Base-by-base conservation (phyloP, 23 red algal species). In the Gracilaria vermiculophylla region DNA sequence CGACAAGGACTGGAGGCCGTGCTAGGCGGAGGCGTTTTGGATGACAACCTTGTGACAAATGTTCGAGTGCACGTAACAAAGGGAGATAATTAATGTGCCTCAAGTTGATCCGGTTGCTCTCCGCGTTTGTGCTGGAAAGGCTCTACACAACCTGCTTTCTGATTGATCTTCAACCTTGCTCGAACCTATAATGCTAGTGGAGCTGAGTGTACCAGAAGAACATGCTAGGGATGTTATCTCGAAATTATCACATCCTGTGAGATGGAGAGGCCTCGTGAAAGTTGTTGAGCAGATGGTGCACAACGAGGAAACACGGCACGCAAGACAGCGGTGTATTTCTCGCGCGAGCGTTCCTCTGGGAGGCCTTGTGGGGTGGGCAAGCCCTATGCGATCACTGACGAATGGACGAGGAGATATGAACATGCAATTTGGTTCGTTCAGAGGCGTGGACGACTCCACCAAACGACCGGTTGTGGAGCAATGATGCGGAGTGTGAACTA, bases 321-420 rank as follows among this genome's bases (percentile, higher is more conserved):
- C 33, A 14, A 66, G 44, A 41, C 53, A 70, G 9, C 36, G 58
- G 35, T 53, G 60, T 36, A 21, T 85, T 0, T 56, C 94, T 54
- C 53, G 51, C 32, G 90, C 95, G 0, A 87, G 55, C 8, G 95
- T 98, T 35, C 95, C 95, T 1, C 43, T 98, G 12, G 92, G 76
- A 49, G 92, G 95, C 0, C 57, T 98, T 3, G 55, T 98, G 2
- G 95, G 90, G 31, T 98, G 89, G 67, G 87, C 95, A 2, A 94
- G 43, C 28, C 56, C 49, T 58, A 67, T 98, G 64, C 90, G 95
- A 40, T 91, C 93, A 14, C 24, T 92, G 19, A 82, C 88, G 25
- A 82, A 70, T 57, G 88, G 88, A 32, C 76, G 64, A 40, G 88
- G 88, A 19, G 88, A 82, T n/a, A 69, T 92, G 40, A 56, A 27